A percentile compares a stretch with the other conserved stretches of the same genome.
These are phyloP conservation scores for Metarhizium rileyi DNA, from an alignment of 2,329 filamentous ascomycete species.

Conservation along the genomic window DNA sequence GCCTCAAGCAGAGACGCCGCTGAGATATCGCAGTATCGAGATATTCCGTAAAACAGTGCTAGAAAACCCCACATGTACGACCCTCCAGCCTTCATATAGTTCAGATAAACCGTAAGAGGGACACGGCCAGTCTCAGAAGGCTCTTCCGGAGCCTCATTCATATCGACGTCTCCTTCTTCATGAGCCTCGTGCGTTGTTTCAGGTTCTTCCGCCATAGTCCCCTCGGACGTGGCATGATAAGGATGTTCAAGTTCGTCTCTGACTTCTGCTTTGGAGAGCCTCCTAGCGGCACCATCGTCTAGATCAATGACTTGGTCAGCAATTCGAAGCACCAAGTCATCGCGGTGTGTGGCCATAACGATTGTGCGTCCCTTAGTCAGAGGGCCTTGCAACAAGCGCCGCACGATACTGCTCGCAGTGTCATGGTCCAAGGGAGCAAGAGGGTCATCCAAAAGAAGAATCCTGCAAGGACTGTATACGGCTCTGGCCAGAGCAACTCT, in stretches of 20 bases:
- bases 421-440: slow-evolving; percentile 54
- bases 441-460: slow-evolving; percentile 53
- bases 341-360: slow-evolving; percentile 70
- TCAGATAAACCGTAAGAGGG: slow-evolving; percentile 67
- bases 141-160: slow-evolving; percentile 23
- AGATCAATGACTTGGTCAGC: slow-evolving; percentile 68
- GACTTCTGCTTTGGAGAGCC: slow-evolving; percentile 37
- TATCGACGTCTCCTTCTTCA: slow-evolving; percentile 10
- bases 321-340: slow-evolving; percentile 66
- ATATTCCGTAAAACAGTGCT: slow-evolving; percentile 51
- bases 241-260: slow-evolving; percentile 27
- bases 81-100: slow-evolving; percentile 74
- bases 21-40: slow-evolving; percentile 53
- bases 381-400: slow-evolving; percentile 47
- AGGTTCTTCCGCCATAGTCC: slow-evolving; percentile 11
- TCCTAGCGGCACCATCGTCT: slow-evolving; percentile 44
- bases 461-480: slow-evolving; percentile 46
- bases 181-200: slow-evolving; percentile 23
- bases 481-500: slow-evolving; percentile 54
- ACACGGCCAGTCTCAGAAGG: slow-evolving; percentile 54
- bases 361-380: slow-evolving; percentile 56
- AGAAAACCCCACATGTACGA: slow-evolving; percentile 63
- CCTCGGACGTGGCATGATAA: slow-evolving; percentile 19
- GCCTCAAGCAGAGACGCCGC: slow-evolving; percentile 76
- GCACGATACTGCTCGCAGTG: slow-evolving; percentile 53